phyloP scores from a whole-genome alignment of 208 protist genomes.

The Trichomonas gallinae region DNA sequence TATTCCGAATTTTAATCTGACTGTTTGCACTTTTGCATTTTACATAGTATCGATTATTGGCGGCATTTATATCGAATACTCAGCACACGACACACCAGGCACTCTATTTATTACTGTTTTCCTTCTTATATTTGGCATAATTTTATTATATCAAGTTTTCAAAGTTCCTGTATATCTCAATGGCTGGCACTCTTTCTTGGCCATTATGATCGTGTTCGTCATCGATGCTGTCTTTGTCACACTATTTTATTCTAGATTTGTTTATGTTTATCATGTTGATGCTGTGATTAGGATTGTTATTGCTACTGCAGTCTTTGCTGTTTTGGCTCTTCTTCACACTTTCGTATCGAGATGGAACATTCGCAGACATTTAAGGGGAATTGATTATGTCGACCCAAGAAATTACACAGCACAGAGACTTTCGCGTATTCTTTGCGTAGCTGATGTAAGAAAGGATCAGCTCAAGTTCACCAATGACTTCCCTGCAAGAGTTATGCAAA shows the following conservation, averaged over 20 bases:
- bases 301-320: not conserved
- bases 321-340: not conserved
- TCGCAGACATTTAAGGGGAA: not conserved
- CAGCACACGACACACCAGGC: not conserved
- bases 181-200: not conserved
- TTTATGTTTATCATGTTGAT: not conserved
- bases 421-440: not conserved
- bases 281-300: not conserved
- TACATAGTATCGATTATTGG: not conserved
- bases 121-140: not conserved
- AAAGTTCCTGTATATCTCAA: not conserved
- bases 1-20: not conserved
- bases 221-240: not conserved
- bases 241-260: not conserved
- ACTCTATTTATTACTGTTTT: not conserved
- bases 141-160: not conserved
- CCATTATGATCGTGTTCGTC: not conserved
- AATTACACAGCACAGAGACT: not conserved
- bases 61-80: not conserved
- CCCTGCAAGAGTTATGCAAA: not conserved
- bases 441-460: not conserved
- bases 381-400: not conserved
- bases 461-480: not conserved
- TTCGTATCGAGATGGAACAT: not conserved
- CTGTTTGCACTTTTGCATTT: not conserved